A percentile compares a stretch with the other conserved stretches of the same genome.
These are phyloP conservation scores for Camellia lanceoleosa DNA, from an alignment of 148 eudicot genomes.

Conservation along the genomic window DNA sequence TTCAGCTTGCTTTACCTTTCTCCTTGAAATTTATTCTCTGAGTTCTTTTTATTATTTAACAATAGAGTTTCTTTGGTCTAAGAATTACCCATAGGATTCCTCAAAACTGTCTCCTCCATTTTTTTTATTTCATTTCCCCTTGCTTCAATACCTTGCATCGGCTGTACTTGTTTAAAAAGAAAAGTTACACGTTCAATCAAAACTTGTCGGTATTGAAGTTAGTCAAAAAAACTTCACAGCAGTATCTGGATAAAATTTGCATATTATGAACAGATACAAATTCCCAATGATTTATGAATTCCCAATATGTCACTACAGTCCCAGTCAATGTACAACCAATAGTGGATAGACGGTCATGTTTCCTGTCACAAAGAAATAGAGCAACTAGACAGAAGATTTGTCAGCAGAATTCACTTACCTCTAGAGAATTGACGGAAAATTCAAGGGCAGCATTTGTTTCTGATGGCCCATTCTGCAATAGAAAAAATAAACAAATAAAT, in stretches of 20 bases:
- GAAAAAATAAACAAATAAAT: not conserved
- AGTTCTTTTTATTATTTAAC: not conserved
- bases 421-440: slow-evolving; percentile 78
- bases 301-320: not conserved
- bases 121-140: too few species aligned
- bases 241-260: not conserved
- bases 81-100: too few species aligned
- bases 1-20: not conserved
- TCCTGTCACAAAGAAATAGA: not conserved
- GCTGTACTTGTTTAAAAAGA: too few species aligned
- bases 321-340: not conserved
- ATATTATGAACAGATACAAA: not conserved
- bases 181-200: too few species aligned
- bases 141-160: too few species aligned
- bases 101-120: too few species aligned
- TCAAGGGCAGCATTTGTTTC: slow-evolving; percentile 98
- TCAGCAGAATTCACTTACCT: slow-evolving; percentile 41
- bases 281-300: not conserved
- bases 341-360: not conserved
- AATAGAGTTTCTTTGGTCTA: too few species aligned
- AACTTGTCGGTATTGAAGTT: not conserved
- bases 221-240: not conserved
- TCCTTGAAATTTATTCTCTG: not conserved
- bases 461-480: slow-evolving; percentile 74
- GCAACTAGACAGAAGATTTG: not conserved